phyloP scores from a whole-genome alignment of 2,329 filamentous ascomycete genomes.

The Colletotrichum sp. region DNA sequence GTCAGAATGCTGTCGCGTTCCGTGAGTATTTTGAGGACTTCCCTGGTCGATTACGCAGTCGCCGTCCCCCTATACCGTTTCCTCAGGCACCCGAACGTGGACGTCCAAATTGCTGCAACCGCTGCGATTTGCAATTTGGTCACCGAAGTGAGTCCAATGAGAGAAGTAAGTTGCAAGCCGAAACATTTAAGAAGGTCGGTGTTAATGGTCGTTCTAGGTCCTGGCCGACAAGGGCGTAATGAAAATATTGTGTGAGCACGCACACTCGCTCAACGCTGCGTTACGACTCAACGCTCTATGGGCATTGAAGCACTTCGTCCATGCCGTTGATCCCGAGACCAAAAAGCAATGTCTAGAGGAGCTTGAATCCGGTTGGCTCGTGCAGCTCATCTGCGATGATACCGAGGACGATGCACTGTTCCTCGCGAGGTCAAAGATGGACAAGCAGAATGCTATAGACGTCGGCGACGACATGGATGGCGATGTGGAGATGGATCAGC shows the following conservation, averaged over 20 bases:
- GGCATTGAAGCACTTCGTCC: conserved; percentile 90
- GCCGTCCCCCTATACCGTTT: conserved; percentile 78
- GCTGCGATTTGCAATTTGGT: conserved; percentile 85
- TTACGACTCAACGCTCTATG: conserved; percentile 87
- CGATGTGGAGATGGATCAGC: conserved; percentile 61
- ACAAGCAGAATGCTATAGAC: conserved; percentile 24
- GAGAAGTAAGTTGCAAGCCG: conserved; percentile 66
- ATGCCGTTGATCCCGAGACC: conserved; percentile 70
- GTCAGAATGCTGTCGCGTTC: conserved; percentile 84
- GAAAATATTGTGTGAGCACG: conserved; percentile 80
- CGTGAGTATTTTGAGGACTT: conserved; percentile 82
- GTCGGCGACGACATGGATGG: conserved; percentile 54
- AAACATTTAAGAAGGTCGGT: neutral
- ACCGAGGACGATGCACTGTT: conserved; percentile 58
- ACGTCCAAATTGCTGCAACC: conserved; percentile 86
- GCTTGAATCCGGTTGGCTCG: conserved; percentile 79
- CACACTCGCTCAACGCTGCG: conserved; percentile 79
- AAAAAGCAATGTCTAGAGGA: conserved; percentile 81
- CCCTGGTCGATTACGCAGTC: conserved; percentile 84
- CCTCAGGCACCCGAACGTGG: conserved; percentile 74
- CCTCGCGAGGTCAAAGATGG: conserved; percentile 37
- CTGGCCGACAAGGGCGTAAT: conserved; percentile 78
- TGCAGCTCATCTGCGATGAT: conserved; percentile 75
- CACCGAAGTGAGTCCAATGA: conserved; percentile 89
- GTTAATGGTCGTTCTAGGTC: conserved; percentile 50